phyloP scores from a whole-genome alignment of 768 basidiomycete genomes.

The Tylopilus subfusipes region DNA sequence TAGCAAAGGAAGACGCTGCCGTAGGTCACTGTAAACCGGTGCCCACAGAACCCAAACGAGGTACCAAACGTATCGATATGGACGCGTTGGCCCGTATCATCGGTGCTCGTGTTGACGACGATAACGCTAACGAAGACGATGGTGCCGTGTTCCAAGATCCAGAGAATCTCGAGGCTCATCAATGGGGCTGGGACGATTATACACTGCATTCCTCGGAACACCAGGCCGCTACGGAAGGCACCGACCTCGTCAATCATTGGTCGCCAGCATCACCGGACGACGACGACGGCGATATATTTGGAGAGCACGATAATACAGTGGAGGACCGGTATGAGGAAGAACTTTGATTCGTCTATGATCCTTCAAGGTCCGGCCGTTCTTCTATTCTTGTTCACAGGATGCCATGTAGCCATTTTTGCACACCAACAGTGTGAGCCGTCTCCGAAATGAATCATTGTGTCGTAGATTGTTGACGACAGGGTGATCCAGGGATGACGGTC shows the following conservation, averaged over 20 bases:
- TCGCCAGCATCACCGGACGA: conserved; percentile 36
- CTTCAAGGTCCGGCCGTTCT: conserved; percentile 1
- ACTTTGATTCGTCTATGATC: conserved; percentile 13
- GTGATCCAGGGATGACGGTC: background rate
- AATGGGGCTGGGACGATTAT: conserved; percentile 10
- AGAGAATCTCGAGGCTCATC: conserved; percentile 18
- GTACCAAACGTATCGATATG: conserved; percentile 48
- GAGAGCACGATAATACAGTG: conserved; percentile 9
- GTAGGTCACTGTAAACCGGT: background rate
- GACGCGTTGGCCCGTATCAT: conserved; percentile 55
- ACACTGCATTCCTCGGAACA: conserved; percentile 6
- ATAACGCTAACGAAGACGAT: conserved; percentile 23
- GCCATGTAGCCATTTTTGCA: conserved; percentile 7
- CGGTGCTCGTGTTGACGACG: conserved; percentile 26
- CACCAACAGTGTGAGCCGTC: conserved; percentile 3
- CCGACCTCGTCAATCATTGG: conserved; percentile 47
- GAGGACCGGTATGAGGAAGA: conserved; percentile 33
- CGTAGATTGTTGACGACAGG: background rate
- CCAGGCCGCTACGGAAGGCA: conserved; percentile 17
- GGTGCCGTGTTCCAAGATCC: conserved; percentile 18
- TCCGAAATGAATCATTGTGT: background rate
- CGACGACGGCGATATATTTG: conserved; percentile 12
- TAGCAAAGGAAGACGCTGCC: conserved; percentile 23
- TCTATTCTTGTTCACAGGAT: background rate
- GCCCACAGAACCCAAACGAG: conserved; percentile 27